Base-by-base conservation (phyloP, 495 filamentous ascomycete genomes). In the Gamarada debralockiae region DNA sequence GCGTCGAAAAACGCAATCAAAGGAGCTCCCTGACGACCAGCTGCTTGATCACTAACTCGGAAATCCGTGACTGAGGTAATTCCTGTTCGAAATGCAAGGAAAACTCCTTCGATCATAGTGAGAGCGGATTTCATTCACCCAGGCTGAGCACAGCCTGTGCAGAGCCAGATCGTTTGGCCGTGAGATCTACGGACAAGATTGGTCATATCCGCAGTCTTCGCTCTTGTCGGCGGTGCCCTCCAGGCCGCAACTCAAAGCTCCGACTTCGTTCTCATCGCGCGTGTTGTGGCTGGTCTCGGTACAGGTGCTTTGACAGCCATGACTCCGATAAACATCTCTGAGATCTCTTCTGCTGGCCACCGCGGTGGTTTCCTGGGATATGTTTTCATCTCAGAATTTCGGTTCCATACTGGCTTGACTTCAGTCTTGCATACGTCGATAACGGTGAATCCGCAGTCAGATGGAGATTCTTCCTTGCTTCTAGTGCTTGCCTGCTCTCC, bases 391-490 rank as follows among this genome's bases (percentile, higher is more conserved):
- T 74, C 74, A 6, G 81, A 46, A 80, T 86, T 25, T 73, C 75
- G 3, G 64, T 84, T 24, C 80, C 81, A 7, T 84, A 84, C 64
- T 85, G 80, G 81, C 68, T 48, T 33, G 76, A 76, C 17, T 84
- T 81, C 54, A 77, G 78, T 36, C 57, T 82, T 38, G 69, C 77
- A 12, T 78, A 75, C 49, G 64, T 80, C 55, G 59, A 79, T 46
- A 61, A 73, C 18, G 50, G 50, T 18, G 29, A 4, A 24, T 53
- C 50, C 48, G 75, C 73, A 33, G 62, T 83, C 38, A 60, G 77
- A 60, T 79, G 78, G 78, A 68, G 79, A 3, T 79, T 82, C 31
- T 62, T 77, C 8, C 70, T 83, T 3, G 78, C 76, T 76, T 80
- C 54, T 76, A 79, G 53, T 75, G 72, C 50, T 60, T 80, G 33